These are phyloP conservation scores for Leishmania guyanensis DNA, from an alignment of 208 protist species.

Conservation along the genomic window DNA sequence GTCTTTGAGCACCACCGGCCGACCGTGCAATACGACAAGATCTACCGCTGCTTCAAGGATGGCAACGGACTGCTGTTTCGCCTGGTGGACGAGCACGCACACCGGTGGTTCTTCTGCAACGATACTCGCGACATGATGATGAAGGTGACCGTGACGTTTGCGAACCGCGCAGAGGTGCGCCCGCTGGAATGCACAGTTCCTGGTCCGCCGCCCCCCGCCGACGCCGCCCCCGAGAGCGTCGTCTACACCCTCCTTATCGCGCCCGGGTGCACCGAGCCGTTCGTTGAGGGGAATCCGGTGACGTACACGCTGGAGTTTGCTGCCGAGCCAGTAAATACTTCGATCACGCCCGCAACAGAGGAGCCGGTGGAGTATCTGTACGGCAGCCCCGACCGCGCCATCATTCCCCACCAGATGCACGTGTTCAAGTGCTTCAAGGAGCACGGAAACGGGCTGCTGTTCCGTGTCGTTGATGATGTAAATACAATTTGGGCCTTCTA, in stretches of 20 bases:
- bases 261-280: constrained; percentile 55
- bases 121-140: constrained; percentile 62
- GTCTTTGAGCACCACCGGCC: constrained; percentile 61
- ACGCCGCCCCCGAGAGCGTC: constrained; percentile 19
- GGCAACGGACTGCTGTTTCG: constrained; percentile 75
- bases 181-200: constrained; percentile 36
- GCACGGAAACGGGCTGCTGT: constrained; percentile 77
- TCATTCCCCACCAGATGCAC: constrained; percentile 62
- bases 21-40: constrained; percentile 56
- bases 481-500: constrained; percentile 81
- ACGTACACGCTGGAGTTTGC: constrained; percentile 64
- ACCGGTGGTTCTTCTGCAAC: constrained; percentile 65
- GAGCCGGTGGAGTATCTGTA: constrained; percentile 46
- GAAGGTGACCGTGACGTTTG: constrained; percentile 51
- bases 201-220: constrained; percentile 15
- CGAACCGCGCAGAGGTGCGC: constrained; percentile 30
- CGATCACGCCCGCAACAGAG: background rate
- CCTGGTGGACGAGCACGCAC: constrained; percentile 45
- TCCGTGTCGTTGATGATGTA: constrained; percentile 74
- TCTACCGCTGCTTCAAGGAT: constrained; percentile 82
- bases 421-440: constrained; percentile 75
- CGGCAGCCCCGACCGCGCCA: constrained; percentile 46
- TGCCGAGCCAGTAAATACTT: constrained; percentile 45
- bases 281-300: constrained; percentile 53
- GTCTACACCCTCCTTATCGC: constrained; percentile 50